These are phyloP conservation scores for Alternaria panax DNA, from an alignment of 2,329 filamentous ascomycete genomes.

Conservation along the genomic window DNA sequence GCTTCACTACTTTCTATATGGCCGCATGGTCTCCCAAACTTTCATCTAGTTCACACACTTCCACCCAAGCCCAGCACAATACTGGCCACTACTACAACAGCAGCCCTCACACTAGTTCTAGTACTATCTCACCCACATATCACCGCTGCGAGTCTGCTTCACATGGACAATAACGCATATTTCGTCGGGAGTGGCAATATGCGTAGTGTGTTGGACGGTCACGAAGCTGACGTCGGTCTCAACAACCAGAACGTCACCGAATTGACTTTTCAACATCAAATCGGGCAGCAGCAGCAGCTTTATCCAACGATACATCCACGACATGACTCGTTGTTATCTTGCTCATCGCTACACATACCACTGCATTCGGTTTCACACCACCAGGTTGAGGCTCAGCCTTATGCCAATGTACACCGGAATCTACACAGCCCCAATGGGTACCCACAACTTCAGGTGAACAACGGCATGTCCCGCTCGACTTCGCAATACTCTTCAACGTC, in stretches of 20 bases:
- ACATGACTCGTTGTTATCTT: conserved; percentile 22
- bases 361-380: conserved; percentile 7
- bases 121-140: not conserved
- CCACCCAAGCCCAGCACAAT: not conserved
- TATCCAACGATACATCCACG: conserved; percentile 16
- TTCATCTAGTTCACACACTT: not conserved
- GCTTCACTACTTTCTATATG: conserved; percentile 9
- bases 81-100: not conserved
- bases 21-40: conserved; percentile 1
- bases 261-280: conserved; percentile 11
- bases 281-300: conserved; percentile 15
- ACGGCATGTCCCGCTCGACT: conserved; percentile 18
- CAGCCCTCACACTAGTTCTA: not conserved
- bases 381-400: conserved; percentile 31
- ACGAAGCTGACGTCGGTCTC: not conserved
- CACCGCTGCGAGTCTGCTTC: not conserved
- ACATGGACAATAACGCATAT: conserved; percentile 8
- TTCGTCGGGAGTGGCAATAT: conserved; percentile 5
- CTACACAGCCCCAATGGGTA: conserved; percentile 4
- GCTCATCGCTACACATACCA: conserved; percentile 15
- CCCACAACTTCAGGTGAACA: conserved; percentile 11
- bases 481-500: conserved; percentile 20
- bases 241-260: conserved; percentile 6
- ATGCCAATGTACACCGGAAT: conserved; percentile 3
- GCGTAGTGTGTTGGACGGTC: conserved; percentile 6